These are phyloP conservation scores for Incumbomyces lentus DNA, from an alignment of 2,329 filamentous ascomycete species.

Conservation along the genomic window DNA sequence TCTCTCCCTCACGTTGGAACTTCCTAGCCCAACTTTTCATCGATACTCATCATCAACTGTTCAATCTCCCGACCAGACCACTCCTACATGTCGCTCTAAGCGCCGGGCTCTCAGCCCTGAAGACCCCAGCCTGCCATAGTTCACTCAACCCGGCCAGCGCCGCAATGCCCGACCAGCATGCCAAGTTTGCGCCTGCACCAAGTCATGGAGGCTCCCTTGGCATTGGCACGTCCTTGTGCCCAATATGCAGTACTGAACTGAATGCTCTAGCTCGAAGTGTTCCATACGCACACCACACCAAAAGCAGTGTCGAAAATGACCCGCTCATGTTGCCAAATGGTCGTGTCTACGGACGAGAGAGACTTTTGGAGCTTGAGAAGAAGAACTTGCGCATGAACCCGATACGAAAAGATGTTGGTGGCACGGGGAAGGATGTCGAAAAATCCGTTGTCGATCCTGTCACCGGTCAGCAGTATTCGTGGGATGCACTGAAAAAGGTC, in stretches of 20 bases:
- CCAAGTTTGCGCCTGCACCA: slow-evolving; percentile 30
- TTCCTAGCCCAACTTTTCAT: slow-evolving; percentile 72
- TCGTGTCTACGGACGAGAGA: slow-evolving; percentile 67
- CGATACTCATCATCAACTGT: slow-evolving; percentile 73
- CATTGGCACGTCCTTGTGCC: slow-evolving; percentile 60
- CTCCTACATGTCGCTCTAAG: slow-evolving; percentile 84
- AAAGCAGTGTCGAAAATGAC: slow-evolving; percentile 83
- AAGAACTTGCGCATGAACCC: slow-evolving; percentile 52
- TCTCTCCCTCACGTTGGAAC: slow-evolving; percentile 62
- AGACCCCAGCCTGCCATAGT: slow-evolving; percentile 87
- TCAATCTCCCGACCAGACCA: slow-evolving; percentile 70
- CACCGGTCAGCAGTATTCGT: slow-evolving; percentile 57
- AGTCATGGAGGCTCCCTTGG: slow-evolving; percentile 23
- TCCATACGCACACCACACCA: slow-evolving; percentile 89
- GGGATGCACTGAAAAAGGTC: slow-evolving; percentile 66
- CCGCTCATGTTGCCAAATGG: slow-evolving; percentile 79
- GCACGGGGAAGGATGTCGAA: slow-evolving; percentile 29
- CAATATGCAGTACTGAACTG: slow-evolving; percentile 90
- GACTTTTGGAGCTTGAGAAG: slow-evolving; percentile 64
- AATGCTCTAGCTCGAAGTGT: slow-evolving; percentile 82
- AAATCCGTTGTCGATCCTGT: slow-evolving; percentile 65
- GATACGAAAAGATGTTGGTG: slow-evolving; percentile 4
- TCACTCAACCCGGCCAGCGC: slow-evolving; percentile 42
- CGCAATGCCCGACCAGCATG: slow-evolving; percentile 38
- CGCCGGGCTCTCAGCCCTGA: slow-evolving; percentile 84